A percentile compares a stretch with the other conserved stretches of the same genome.
Conservation (phyloP, 176 grass and related monocot species). For the Carex littledalei region DNA sequence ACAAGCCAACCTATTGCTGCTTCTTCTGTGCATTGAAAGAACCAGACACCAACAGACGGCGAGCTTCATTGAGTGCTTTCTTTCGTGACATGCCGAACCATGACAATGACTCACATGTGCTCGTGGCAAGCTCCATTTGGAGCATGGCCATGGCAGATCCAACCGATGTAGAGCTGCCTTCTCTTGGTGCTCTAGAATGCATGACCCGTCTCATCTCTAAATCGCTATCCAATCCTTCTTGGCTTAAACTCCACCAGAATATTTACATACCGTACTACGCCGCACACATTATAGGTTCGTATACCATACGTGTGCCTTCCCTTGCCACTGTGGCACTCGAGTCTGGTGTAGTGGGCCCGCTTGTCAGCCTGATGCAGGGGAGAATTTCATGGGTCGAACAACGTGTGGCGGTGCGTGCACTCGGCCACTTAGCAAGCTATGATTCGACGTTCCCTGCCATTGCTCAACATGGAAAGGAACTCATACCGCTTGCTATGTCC, state of each 20-base stretch:
- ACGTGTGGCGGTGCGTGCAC: conserved; percentile 60
- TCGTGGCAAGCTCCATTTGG: conserved; percentile 53
- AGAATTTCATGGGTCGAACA: conserved; percentile 82
- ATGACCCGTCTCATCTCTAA: conserved; percentile 67
- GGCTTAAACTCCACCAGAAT: conserved; percentile 45
- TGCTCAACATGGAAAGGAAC: conserved; percentile 40
- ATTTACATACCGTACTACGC: conserved; percentile 75
- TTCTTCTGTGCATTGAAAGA: conserved; percentile 72
- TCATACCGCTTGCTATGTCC: conserved; percentile 48
- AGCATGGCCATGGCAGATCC: conserved; percentile 67
- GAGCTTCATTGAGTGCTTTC: conserved; percentile 38
- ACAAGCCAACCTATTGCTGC: conserved; percentile 39
- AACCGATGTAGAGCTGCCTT: conserved; percentile 65
- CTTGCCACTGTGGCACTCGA: conserved; percentile 56
- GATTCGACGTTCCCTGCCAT: conserved; percentile 61
- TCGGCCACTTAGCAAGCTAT: conserved; percentile 93
- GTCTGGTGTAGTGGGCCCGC: conserved; percentile 40
- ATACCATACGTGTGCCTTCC: conserved; percentile 63
- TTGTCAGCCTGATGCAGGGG: conserved; percentile 57
- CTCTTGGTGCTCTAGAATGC: conserved; percentile 75
- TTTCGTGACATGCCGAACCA: conserved; percentile 60
- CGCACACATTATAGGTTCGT: conserved; percentile 73
- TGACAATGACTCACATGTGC: conserved; percentile 29
- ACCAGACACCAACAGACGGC: conserved; percentile 40
- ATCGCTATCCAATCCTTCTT: conserved; percentile 44